Conservation (phyloP, 352 stramenopile species). For the Globisporangium uncinulatum region DNA sequence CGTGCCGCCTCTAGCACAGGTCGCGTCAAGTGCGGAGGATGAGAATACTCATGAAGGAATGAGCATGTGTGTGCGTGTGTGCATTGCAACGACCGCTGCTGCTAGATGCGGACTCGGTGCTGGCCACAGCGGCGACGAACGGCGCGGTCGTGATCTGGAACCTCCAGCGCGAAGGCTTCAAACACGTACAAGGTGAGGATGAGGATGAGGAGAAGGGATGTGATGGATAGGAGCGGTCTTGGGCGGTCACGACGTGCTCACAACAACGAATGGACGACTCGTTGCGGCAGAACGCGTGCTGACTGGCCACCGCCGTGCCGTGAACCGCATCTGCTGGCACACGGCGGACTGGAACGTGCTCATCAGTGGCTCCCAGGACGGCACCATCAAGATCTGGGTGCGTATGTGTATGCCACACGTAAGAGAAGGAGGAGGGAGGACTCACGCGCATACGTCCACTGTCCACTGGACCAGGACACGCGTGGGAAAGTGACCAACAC, state of each 20-base stretch:
- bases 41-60: neutral
- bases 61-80: too few relatives aligned
- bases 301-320: conserved; percentile 72
- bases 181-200: conserved; percentile 73
- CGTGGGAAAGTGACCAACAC: conserved; percentile 65
- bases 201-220: too few relatives aligned
- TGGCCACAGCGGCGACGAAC: conserved; percentile 83
- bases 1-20: conserved; percentile 4
- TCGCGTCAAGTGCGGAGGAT: too few relatives aligned
- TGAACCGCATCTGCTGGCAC: conserved; percentile 89
- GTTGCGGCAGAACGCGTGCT: conserved; percentile 56
- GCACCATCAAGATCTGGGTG: conserved; percentile 87
- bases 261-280: neutral
- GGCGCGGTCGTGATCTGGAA: conserved; percentile 86
- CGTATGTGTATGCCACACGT: neutral
- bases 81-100: neutral
- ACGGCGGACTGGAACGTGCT: conserved; percentile 72
- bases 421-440: neutral
- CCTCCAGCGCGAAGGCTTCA: conserved; percentile 81
- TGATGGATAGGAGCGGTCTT: too few relatives aligned
- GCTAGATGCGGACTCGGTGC: conserved; percentile 73
- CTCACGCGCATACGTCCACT: neutral
- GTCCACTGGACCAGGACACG: conserved; percentile 45
- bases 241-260: neutral
- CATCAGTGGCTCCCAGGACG: conserved; percentile 83